Evolutionary conservation across 495 filamentous ascomycete genomes (phyloP), one percentile per base, ranked within the genome.

Genomic region (Cercophora scortea): DNA sequence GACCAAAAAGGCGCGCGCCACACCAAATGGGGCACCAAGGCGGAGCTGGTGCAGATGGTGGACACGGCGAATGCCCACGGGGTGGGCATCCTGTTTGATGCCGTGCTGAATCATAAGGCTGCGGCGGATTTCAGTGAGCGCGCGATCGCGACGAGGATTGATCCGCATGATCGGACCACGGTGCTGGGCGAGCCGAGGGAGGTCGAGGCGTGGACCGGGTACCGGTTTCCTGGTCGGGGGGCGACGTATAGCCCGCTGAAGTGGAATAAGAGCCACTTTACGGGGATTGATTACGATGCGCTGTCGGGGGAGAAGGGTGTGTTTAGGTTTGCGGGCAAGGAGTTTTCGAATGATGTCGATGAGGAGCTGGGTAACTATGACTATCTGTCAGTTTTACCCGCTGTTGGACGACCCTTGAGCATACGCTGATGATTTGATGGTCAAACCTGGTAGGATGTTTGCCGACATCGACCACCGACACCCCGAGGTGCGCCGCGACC

Each of bases 91-190:
- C 78, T 86, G 59, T 90, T 83, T 75, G 86, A 91, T 67, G 82
- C 85, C 33, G 86, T 91, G 15, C 66, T 90, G 50, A 90, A 89
- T 53, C 87, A 90, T 61, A 89, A 88, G 62, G 81, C 83, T 13
- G 84, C 76, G 5, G 86, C 82, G 7, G 86, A 90, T 61, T 71
- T 64, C 47, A 77, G 70, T 16, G 82, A 90, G 65, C 61, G 64
- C 32, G 83, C 77, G 48, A 45, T 66, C 35, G 84, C 79, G 3
- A 72, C 79, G 40, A 78, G 82, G 58, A 80, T 89, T 4, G 73
- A 85, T 61, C 69, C 71, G 0, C 63, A 76, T 54, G 81, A 86
- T 59, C 72, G 86, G 19, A 76, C 69, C 44, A 63, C 75, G 46
- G 76, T 74, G 17, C 68, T 83, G 18, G 72, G 72, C 6, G 62